Conservation (phyloP, 768 basidiomycete genomes). For the Lentinula sp. region DNA sequence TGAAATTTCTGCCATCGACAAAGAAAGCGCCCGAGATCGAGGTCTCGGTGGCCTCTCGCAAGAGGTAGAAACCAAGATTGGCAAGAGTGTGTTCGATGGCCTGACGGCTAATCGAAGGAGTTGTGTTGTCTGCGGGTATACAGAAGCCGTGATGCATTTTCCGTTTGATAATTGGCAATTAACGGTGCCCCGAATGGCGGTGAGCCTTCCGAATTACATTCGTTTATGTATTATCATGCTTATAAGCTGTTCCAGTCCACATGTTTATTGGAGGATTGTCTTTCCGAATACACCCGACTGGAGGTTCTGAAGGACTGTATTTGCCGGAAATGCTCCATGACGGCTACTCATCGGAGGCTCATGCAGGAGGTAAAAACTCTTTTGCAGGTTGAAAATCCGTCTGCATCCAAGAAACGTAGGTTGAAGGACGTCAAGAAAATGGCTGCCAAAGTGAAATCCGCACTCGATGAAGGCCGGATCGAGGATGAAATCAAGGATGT, state of each 20-base stretch:
- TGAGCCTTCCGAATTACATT: conserved; percentile 29
- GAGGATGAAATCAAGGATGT: conserved; percentile 83
- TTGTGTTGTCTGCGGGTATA: conserved; percentile 87
- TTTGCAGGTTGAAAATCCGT: conserved; percentile 40
- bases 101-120: conserved; percentile 86
- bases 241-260: conserved; percentile 33
- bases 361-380: conserved; percentile 56
- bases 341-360: conserved; percentile 67
- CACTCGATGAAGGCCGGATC: conserved; percentile 68
- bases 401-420: conserved; percentile 70
- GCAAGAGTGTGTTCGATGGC: conserved; percentile 81
- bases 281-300: conserved; percentile 83
- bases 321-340: conserved; percentile 86
- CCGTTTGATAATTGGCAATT: conserved; percentile 83
- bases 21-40: conserved; percentile 63
- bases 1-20: conserved; percentile 69
- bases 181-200: conserved; percentile 57
- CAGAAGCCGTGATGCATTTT: conserved; percentile 91
- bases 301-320: conserved; percentile 89
- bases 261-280: conserved; percentile 75
- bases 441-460: conserved; percentile 51
- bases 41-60: conserved; percentile 58
- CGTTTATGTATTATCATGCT: conserved; percentile 9
- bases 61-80: conserved; percentile 23
- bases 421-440: conserved; percentile 66